Evolutionary conservation across 2,329 filamentous ascomycete genomes (phyloP).

Genomic region (Neofusicoccum sp.): DNA sequence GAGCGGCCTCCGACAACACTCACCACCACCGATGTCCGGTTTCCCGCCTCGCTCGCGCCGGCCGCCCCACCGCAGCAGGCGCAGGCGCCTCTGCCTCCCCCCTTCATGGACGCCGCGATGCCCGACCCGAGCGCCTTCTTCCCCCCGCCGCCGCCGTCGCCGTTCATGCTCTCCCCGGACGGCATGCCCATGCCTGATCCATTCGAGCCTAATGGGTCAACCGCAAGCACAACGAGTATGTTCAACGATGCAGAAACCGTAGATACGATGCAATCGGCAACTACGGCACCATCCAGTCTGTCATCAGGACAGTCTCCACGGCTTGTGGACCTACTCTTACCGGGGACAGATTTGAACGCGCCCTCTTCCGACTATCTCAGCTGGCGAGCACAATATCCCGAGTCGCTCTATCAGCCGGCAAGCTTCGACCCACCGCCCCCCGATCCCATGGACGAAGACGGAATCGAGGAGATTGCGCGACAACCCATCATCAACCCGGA

Average conservation of each 20-base stretch:
- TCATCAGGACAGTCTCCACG: constrained; percentile 49
- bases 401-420: constrained; percentile 33
- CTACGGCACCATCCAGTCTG: constrained; percentile 34
- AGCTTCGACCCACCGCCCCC: constrained; percentile 29
- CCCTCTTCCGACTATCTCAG: constrained; percentile 38
- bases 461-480: constrained; percentile 57
- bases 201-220: constrained; percentile 33
- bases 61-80: background rate
- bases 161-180: constrained; percentile 27
- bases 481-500: constrained; percentile 32
- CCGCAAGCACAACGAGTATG: constrained; percentile 36
- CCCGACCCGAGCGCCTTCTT: constrained; percentile 18
- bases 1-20: constrained; percentile 2
- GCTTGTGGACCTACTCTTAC: constrained; percentile 48
- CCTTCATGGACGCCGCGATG: constrained; percentile 18
- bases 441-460: constrained; percentile 37
- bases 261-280: constrained; percentile 26
- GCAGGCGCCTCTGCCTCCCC: background rate
- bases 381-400: constrained; percentile 33
- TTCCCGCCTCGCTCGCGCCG: background rate
- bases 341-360: constrained; percentile 47
- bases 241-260: constrained; percentile 36
- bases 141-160: constrained; percentile 21
- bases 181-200: constrained; percentile 29
- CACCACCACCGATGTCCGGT: constrained; percentile 7